A percentile compares a stretch with the other conserved stretches of the same genome.
These are phyloP conservation scores for Coemansia sp. DNA, from an alignment of 192 early-diverging fungal genomes.

Conservation along the genomic window DNA sequence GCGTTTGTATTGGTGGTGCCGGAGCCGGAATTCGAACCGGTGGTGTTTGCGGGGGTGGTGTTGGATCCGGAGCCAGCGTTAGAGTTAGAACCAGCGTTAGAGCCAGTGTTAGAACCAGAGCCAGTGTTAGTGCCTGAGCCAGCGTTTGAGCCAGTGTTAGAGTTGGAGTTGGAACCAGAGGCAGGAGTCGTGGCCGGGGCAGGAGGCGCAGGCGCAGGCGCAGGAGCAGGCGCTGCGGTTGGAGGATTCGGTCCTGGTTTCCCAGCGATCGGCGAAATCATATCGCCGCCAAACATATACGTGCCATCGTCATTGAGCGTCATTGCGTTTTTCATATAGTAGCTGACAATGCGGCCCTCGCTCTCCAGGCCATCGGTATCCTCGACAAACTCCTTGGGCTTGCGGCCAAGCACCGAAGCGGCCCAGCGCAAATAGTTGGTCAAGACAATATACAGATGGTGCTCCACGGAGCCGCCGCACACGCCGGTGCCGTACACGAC, in stretches of 20 bases:
- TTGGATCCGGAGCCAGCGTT: no score
- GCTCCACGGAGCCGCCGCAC: conserved; percentile 8
- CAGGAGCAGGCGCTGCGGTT: not conserved
- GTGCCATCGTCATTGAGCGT: conserved; percentile 4
- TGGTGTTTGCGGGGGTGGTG: no score
- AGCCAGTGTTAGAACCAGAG: no score
- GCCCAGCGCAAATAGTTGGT: conserved; percentile 13
- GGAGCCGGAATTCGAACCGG: no score
- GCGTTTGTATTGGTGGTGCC: no score
- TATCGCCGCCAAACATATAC: conserved; percentile 25
- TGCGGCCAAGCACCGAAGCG: conserved; percentile 13
- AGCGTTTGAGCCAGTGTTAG: not conserved
- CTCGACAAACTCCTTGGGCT: conserved; percentile 11
- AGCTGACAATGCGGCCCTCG: conserved; percentile 2
- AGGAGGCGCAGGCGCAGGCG: not conserved
- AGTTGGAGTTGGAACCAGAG: not conserved
- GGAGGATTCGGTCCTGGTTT: not conserved
- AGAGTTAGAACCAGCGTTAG: no score
- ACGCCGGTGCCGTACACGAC: conserved; percentile 8
- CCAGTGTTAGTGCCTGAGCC: no score
- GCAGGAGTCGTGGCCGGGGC: not conserved
- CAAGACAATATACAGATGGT: conserved; percentile 21
- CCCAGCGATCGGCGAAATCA: not conserved
- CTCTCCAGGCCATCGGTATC: conserved; percentile 7
- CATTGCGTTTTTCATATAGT: not conserved